Base-by-base conservation (phyloP, 306 rosid species). In the Elaeagnus macrophylla region DNA sequence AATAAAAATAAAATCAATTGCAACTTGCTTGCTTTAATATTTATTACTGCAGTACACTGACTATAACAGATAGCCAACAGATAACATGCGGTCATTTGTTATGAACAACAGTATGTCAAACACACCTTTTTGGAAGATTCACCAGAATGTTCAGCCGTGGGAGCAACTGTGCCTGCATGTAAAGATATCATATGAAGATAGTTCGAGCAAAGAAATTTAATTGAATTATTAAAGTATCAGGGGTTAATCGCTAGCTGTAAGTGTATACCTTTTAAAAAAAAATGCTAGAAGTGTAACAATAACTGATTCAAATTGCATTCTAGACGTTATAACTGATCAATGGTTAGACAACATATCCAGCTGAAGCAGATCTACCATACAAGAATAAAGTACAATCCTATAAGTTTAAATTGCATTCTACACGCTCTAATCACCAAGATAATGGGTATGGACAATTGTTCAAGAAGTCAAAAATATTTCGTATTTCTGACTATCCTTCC, bases 91-190 rank as follows among this genome's bases (percentile, higher is more conserved):
- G n/a, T 45, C n/a, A 45, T 12, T 41, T 13, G 10, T 41, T 41
- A 45, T 2, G 14, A 32, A 20, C n/a, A 19, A 46, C 37, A 71
- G 14, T 43, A 8, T 32, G 47, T 14, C 32, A 61, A 51, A 54
- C 39, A 62, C 62, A 89, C 97, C 95, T 77, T 73, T 69, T 68
- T 62, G 81, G 81, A 75, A 69, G 86, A 64, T 79, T 78, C 77
- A 64, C 75, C 53, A 16, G 72, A 62, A 66, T 61, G 67, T 53
- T 70, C 69, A 53, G 88, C 63, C 65, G 78, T 74, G 48, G 81
- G 75, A 59, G 59, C 41, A 6, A 77, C 72, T 48, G 84, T 10
- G 52, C 83, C 97, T 90, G 87, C 70, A 67, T n/a, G 47, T 41
- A 62, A 12, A 68, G 46, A 10, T 13, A 66, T 48, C 64, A 59